Evolutionary conservation across 345 rosid genomes (phyloP), one percentile per base, ranked within the genome.

Genomic region (Citrus australasica): DNA sequence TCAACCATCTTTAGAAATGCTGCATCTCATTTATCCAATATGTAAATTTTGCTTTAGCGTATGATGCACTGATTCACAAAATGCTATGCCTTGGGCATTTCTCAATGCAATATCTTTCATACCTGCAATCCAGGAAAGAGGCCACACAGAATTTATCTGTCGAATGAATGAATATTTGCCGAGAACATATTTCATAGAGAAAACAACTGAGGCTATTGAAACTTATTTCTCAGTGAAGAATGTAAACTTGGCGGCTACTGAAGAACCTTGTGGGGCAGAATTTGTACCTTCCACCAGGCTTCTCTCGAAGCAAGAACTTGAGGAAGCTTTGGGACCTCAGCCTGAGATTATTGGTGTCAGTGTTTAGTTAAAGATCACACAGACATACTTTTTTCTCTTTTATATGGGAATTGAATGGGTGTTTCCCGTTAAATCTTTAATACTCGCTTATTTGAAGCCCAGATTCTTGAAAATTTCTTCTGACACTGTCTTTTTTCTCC

Each of bases 71-170:
- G 10, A 61, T 9, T 59, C 25, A 33, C 14, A 59, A n/a, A 73
- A 59, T 62, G 30, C 35, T 16, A 9, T 22, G 11, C 17, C 38
- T 30, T 38, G 58, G 25, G 16, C 30, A 25, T 58, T 56, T 17
- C 46, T 66, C 42, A 55, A 19, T 17, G 8, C 58, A 35, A 37
- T 63, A 1, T 59, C 32, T 42, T 76, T 59, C 69, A 9, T 21
- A 51, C 61, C 62, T 21, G n/a, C 74, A 51, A 11, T 72, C 70
- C 79, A 94, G 98, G 91, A 86, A 81, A 88, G 98, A 81, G 88
- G 78, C 64, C 98, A 94, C 76, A 66, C 79, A 60, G 92, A 94
- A 35, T 94, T 91, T 64, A 75, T 91, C 27, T 91, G 97, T 80
- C 75, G 78, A 27, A 79, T 94, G 94, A 90, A 89, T 83, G 94